Base-by-base conservation (phyloP, 179 eudicot genomes). In the Pouteria campechiana region DNA sequence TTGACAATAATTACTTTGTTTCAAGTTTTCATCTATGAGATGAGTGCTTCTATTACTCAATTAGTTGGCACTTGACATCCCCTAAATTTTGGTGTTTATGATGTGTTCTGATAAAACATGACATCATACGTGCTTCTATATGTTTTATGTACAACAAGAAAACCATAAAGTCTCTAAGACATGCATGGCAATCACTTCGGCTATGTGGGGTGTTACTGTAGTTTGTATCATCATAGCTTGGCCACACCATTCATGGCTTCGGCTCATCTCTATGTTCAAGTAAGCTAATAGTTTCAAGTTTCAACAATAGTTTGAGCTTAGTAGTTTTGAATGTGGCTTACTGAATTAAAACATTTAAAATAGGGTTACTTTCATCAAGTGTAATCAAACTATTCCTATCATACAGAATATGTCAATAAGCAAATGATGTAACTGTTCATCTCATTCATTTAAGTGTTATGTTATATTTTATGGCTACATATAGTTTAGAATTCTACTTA, bases 191-290 rank as follows among this genome's bases (percentile, higher is more conserved):
- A 76, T 88, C 52, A 78, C 67, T 46, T 41, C 64, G 23, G 75
- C 34, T 37, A 81, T 61, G 16, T 88, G 81, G 85, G 36, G 60
- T 41, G 54, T 75, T 54, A 82, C 69, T 25, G 81, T 69, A 24
- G 20, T 75, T 41, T 88, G 93, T 44, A 50, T 78, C 22, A 64
- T 80, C 44, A 25, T 84, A 60, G 92, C 94, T 29, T 32, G 73
- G 47, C 97, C 92, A 35, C 57, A 27, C 12, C 94, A 80, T 58
- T 70, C 88, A 37, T 88, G 94, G 94, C 76, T 84, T 31, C 84
- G 88, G 94, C 67, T 88, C 43, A 61, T 75, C 48, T 65, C 92
- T 50, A 69, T 74, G 39, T 84, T 88, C 69, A 88, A 78, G 97
- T 88, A 69, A 70, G 73, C n/a, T n/a, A n/a, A n/a, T n/a, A n/a